A percentile compares a stretch with the other conserved stretches of the same genome.
Conservation (phyloP, 164 flowering plant genomes). For the Annona cherimola region DNA sequence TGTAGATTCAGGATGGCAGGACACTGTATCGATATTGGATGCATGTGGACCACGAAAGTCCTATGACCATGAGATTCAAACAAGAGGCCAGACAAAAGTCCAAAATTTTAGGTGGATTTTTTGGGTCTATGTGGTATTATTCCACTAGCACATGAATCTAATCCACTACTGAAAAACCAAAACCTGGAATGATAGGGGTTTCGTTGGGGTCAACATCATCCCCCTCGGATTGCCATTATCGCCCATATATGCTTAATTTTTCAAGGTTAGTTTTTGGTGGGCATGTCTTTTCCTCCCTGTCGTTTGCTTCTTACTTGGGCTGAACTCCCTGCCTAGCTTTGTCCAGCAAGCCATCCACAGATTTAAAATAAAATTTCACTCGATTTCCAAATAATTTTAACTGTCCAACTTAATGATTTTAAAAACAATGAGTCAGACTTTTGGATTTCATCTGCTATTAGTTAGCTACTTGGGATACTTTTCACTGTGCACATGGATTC, state of each 20-base stretch:
- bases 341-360: too few species aligned
- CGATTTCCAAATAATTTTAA: too few species aligned
- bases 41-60: background rate
- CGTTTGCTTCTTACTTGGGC: background rate
- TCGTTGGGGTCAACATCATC: slow-evolving; percentile 12
- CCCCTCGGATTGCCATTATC: slow-evolving; percentile 7
- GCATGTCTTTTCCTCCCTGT: background rate
- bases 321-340: too few species aligned
- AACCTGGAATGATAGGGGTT: background rate
- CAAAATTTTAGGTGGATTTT: slow-evolving; percentile 12
- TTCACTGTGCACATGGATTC: too few species aligned
- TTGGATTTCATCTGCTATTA: too few species aligned
- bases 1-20: background rate
- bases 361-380: too few species aligned
- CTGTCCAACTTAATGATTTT: too few species aligned
- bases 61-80: background rate
- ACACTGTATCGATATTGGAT: background rate
- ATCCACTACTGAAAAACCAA: slow-evolving; percentile 22
- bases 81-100: slow-evolving; percentile 4
- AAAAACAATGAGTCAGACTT: too few species aligned
- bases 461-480: too few species aligned
- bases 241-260: background rate
- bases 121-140: slow-evolving; percentile 18
- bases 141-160: slow-evolving; percentile 27
- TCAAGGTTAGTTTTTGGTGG: background rate